Evolutionary conservation across 192 early-diverging fungal species (phyloP).

Genomic region (Podila clonocystis): DNA sequence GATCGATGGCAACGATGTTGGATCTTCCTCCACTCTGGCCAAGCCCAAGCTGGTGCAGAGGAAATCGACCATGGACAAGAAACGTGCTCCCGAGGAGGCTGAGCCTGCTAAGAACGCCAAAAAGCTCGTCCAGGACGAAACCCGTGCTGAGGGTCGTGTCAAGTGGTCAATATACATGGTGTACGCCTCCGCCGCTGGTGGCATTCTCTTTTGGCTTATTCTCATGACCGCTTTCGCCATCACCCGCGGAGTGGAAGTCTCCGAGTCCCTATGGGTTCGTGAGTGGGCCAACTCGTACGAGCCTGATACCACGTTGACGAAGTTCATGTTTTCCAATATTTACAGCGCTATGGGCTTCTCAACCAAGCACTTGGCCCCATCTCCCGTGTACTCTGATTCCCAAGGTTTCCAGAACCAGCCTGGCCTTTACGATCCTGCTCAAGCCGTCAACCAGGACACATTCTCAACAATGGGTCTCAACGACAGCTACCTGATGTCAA

Average conservation of each 20-base stretch:
- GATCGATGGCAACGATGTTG: slow-evolving; percentile 28
- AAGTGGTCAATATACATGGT: slow-evolving; percentile 73
- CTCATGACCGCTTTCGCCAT: slow-evolving; percentile 51
- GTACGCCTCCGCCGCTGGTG: slow-evolving; percentile 73
- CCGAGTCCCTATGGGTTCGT: slow-evolving; percentile 63
- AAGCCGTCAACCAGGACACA: slow-evolving; percentile 14
- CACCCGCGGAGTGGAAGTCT: slow-evolving; percentile 56
- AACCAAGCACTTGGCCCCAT: slow-evolving; percentile 22
- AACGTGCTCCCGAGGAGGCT: slow-evolving; percentile 1
- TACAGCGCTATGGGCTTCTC: slow-evolving; percentile 26
- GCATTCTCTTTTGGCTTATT: slow-evolving; percentile 65
- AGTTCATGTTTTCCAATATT: slow-evolving; percentile 46
- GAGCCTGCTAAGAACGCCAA: slow-evolving; percentile 31
- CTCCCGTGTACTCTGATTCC: slow-evolving; percentile 32
- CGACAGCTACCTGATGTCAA: slow-evolving; percentile 4
- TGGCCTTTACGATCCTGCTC: slow-evolving; percentile 18
- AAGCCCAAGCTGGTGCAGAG: slow-evolving; percentile 44
- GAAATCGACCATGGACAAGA: slow-evolving; percentile 49
- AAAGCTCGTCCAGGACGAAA: slow-evolving; percentile 82
- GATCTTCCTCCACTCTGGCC: slow-evolving; percentile 14
- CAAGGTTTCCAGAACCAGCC: slow-evolving; percentile 22
- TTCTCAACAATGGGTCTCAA: slow-evolving; percentile 22
- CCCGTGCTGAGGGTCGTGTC: slow-evolving; percentile 82
- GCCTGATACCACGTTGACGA: slow-evolving; percentile 17
- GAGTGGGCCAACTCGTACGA: slow-evolving; percentile 54